A percentile compares a stretch with the other conserved stretches of the same genome.
phyloP scores from a whole-genome alignment of 345 rosid genomes.

The Sapria himalayana region DNA sequence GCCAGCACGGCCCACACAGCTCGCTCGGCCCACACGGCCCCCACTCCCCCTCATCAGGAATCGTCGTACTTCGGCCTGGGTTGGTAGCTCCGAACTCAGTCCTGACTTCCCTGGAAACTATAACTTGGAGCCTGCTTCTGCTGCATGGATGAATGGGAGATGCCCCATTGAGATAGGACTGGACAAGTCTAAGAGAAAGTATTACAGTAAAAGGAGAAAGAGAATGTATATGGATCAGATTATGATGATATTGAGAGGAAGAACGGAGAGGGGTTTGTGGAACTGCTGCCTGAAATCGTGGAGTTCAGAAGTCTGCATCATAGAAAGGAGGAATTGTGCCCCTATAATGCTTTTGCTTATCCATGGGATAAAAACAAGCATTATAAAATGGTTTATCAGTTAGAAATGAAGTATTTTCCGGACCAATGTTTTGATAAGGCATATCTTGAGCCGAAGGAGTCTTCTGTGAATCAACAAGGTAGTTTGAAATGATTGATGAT shows the following conservation, averaged over 20 bases:
- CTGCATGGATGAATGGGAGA: slow-evolving; percentile 14
- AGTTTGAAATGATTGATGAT: too few species aligned
- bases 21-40: slow-evolving; percentile 13
- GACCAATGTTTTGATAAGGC: slow-evolving; percentile 82
- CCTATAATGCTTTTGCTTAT: slow-evolving; percentile 60
- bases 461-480: slow-evolving; percentile 10
- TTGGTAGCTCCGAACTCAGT: slow-evolving; percentile 11
- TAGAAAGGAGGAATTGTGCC: slow-evolving; percentile 79
- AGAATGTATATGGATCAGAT: slow-evolving; percentile 80
- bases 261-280: slow-evolving; percentile 52
- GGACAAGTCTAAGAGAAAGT: slow-evolving; percentile 80
- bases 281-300: slow-evolving; percentile 67
- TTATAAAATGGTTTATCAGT: slow-evolving; percentile 88
- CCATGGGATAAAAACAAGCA: slow-evolving; percentile 97
- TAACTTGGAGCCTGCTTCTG: slow-evolving; percentile 18
- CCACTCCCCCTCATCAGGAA: slow-evolving; percentile 18
- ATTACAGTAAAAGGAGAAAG: slow-evolving; percentile 57
- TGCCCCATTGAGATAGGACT: slow-evolving; percentile 24
- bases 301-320: slow-evolving; percentile 61
- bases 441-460: slow-evolving; percentile 44
- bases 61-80: slow-evolving; percentile 16
- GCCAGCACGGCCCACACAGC: slow-evolving; percentile 8
- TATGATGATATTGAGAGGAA: slow-evolving; percentile 48
- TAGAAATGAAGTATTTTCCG: slow-evolving; percentile 91
- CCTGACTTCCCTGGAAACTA: slow-evolving; percentile 14